phyloP scores from a whole-genome alignment of 768 basidiomycete genomes.

The Boletus eberwhitei region DNA sequence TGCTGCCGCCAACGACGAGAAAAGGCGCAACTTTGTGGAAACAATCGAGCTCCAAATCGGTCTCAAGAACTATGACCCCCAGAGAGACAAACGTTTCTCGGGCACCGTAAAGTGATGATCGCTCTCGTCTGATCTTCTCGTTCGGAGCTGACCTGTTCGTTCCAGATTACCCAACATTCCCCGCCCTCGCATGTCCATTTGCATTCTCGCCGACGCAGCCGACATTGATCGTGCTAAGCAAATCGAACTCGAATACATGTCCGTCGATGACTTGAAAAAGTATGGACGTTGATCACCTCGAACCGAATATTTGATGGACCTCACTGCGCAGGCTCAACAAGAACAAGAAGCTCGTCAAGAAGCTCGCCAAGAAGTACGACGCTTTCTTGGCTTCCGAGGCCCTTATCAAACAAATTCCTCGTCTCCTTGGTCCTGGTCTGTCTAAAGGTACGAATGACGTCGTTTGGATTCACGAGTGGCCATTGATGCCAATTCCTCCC shows the following conservation, averaged over 20 bases:
- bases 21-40: slow-evolving; percentile 92
- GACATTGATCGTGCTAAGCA: slow-evolving; percentile 99
- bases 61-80: slow-evolving; percentile 99
- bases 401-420: slow-evolving; percentile 99
- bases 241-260: slow-evolving; percentile 98
- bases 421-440: slow-evolving; percentile 98
- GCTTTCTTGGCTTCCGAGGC: slow-evolving; percentile 97
- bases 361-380: slow-evolving; percentile 99
- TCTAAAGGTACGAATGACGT: slow-evolving; percentile 73
- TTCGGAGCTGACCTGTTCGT: not conserved
- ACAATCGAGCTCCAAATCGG: slow-evolving; percentile 96
- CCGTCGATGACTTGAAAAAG: slow-evolving; percentile 99
- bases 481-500: not conserved
- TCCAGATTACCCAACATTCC: slow-evolving; percentile 91
- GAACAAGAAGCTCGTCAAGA: slow-evolving; percentile 99
- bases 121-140: not conserved
- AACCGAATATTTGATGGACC: not conserved
- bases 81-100: slow-evolving; percentile 99
- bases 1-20: slow-evolving; percentile 78
- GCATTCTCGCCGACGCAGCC: slow-evolving; percentile 98
- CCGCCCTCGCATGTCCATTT: slow-evolving; percentile 98
- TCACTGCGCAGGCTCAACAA: slow-evolving; percentile 80
- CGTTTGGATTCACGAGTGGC: not conserved
- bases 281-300: slow-evolving; percentile 34
- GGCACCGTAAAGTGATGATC: slow-evolving; percentile 86